Percentiles rank a stretch among this genome's conserved stretches.
Conservation (phyloP, 2,329 filamentous ascomycete genomes). For the Lizonia empirigonia region DNA sequence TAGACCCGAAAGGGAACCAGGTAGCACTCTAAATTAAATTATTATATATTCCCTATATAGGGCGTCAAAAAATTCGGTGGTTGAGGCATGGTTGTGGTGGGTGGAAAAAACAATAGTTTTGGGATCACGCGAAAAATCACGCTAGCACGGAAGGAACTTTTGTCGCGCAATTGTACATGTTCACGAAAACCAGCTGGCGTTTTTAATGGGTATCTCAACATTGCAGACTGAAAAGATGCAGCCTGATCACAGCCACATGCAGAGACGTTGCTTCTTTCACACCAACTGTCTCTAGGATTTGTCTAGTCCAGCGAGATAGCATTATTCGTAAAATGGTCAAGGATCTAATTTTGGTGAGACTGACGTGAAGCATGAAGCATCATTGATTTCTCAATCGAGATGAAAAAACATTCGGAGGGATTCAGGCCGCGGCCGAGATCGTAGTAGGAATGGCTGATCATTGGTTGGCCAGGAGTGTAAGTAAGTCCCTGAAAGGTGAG, state of each 20-base stretch:
- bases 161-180: not conserved
- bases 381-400: not conserved
- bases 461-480: not conserved
- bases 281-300: constrained; percentile 11
- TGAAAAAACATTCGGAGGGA: not conserved
- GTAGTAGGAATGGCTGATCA: not conserved
- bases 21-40: no score
- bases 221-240: constrained; percentile 3
- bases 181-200: constrained; percentile 2
- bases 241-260: constrained; percentile 25
- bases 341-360: not conserved
- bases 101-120: no score
- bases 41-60: no score
- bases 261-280: constrained; percentile 24
- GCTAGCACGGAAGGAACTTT: no score
- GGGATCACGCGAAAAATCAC: no score
- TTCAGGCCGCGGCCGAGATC: not conserved
- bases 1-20: no score
- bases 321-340: not conserved
- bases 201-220: not conserved
- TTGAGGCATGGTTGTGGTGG: no score
- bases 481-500: not conserved
- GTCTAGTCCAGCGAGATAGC: constrained; percentile 17
- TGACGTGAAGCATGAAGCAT: not conserved
- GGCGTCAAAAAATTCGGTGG: no score